Conservation (phyloP, 129 eudicot species). For the Artemisia annua region DNA sequence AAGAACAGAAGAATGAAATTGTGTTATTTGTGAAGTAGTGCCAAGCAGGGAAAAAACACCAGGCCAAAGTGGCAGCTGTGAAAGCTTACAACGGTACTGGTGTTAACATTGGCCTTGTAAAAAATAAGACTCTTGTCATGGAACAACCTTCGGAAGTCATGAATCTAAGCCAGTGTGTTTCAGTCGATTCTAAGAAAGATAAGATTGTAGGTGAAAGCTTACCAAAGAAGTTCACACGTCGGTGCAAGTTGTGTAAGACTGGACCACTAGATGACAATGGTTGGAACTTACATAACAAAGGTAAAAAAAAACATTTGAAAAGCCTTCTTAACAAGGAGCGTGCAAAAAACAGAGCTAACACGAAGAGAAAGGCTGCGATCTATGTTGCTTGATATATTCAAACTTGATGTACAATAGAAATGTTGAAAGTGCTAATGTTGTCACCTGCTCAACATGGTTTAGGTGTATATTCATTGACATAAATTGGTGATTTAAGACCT, state of each 20-base stretch:
- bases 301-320: background rate
- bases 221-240: background rate
- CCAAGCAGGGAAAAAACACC: slow-evolving; percentile 58
- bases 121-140: background rate
- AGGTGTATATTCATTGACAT: background rate
- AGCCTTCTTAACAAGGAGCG: background rate
- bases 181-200: background rate
- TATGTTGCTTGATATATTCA: background rate
- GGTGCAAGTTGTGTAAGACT: background rate
- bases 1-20: slow-evolving; percentile 46
- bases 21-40: slow-evolving; percentile 48
- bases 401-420: background rate
- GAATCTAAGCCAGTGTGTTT: background rate
- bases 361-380: background rate
- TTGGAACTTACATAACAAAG: background rate
- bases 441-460: background rate
- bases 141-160: background rate
- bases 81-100: too few relatives aligned
- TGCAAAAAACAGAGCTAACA: background rate
- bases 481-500: background rate
- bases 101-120: background rate
- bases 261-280: background rate
- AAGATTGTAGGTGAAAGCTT: background rate
- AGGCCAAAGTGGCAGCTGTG: slow-evolving; percentile 28
- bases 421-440: background rate